Percentiles rank a stretch among this genome's conserved stretches.
Conservation (phyloP, 345 rosid genomes). For the Eucalyptus cloeziana region DNA sequence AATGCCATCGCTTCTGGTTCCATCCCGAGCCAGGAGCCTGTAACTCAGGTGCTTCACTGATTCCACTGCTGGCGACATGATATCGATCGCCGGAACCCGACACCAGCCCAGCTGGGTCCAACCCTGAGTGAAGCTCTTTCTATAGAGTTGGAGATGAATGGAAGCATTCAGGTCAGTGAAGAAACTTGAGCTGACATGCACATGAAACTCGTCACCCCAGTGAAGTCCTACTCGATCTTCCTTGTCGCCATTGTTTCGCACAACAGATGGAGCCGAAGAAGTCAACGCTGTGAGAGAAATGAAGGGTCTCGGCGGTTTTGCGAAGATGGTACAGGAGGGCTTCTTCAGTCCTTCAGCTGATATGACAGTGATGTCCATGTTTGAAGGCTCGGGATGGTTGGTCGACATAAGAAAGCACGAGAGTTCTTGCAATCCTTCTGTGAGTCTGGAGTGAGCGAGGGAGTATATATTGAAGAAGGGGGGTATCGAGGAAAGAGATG, state of each 20-base stretch:
- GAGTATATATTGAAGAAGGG: not conserved
- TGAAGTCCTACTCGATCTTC: conserved; percentile 26
- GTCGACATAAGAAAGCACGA: not conserved
- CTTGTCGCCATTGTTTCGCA: conserved; percentile 6
- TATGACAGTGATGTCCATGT: conserved; percentile 25
- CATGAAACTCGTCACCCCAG: conserved; percentile 40
- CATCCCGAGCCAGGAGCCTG: conserved; percentile 27
- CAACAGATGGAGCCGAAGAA: not conserved
- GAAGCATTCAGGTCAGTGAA: conserved; percentile 8
- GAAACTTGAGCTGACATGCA: conserved; percentile 13
- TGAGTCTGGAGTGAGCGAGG: not conserved
- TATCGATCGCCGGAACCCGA: conserved; percentile 25
- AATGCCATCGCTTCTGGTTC: conserved; percentile 26
- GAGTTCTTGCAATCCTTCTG: not conserved
- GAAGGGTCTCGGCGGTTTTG: conserved; percentile 16
- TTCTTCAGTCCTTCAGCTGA: conserved; percentile 29
- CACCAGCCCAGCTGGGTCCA: conserved; percentile 33
- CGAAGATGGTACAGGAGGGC: conserved; percentile 3
- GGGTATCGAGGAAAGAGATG: not conserved
- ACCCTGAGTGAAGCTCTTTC: conserved; percentile 19
- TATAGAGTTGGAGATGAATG: conserved; percentile 11
- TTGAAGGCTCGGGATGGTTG: not conserved
- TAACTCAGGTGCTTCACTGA: conserved; percentile 23
- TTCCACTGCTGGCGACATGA: conserved; percentile 3
- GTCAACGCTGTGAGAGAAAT: conserved; percentile 8